Evolutionary conservation across 1,139 yeast genomes (phyloP).

Genomic region (Geotrichum aggregatum): DNA sequence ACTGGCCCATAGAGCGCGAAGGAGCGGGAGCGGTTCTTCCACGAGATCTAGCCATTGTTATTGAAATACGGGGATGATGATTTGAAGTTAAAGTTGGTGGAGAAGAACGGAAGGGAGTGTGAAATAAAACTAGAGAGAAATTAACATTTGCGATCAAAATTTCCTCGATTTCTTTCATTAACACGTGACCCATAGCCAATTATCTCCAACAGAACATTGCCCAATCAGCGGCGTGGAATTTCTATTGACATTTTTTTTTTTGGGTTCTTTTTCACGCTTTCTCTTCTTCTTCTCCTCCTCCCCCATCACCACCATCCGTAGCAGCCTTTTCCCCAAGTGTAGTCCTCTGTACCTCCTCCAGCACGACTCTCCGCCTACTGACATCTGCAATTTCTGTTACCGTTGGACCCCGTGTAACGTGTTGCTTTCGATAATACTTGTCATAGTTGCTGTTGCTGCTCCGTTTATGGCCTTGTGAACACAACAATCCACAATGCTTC

Average conservation of each 20-base stretch:
- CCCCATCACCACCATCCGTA: not conserved
- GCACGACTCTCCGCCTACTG: not conserved
- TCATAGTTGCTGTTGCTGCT: not conserved
- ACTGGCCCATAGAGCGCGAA: conserved; percentile 44
- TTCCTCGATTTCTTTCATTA: not conserved
- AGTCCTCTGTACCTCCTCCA: not conserved
- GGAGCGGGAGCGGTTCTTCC: conserved; percentile 46
- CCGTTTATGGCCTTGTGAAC: conserved; percentile 1
- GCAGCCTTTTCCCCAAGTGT: not conserved
- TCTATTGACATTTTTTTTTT: not conserved
- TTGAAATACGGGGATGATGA: not conserved
- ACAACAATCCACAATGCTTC: conserved; percentile 10
- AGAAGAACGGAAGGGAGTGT: not conserved
- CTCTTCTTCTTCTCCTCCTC: not conserved
- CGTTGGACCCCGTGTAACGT: not conserved
- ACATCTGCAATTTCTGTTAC: not conserved
- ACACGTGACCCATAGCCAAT: no score
- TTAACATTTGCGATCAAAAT: not conserved
- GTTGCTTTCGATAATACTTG: not conserved
- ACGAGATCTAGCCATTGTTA: conserved; percentile 52
- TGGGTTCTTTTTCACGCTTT: not conserved
- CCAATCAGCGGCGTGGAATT: conserved; percentile 6
- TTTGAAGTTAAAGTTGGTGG: not conserved
- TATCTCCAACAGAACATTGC: no score
- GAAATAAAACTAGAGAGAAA: not conserved